Percentiles rank a stretch among this genome's conserved stretches.
Evolutionary conservation across 768 basidiomycete genomes (phyloP).

Genomic region (Boletus bicolor): DNA sequence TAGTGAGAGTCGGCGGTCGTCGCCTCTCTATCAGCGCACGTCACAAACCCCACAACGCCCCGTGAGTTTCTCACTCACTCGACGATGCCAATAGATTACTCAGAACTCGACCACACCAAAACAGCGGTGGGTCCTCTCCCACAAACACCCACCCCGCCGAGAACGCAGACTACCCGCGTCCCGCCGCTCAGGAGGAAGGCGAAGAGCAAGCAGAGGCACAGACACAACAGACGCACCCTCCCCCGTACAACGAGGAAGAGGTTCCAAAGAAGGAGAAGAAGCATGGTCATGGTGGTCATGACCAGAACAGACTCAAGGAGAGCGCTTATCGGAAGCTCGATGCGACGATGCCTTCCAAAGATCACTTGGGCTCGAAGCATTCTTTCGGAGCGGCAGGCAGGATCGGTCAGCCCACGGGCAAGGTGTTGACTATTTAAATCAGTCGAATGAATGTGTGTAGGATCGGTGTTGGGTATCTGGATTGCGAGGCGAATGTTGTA

Average conservation of each 20-base stretch:
- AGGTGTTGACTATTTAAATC: slow-evolving; percentile 33
- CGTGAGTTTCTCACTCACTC: slow-evolving; percentile 23
- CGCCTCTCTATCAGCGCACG: slow-evolving; percentile 45
- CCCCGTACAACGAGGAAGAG: slow-evolving; percentile 46
- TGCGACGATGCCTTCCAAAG: slow-evolving; percentile 47
- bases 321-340: slow-evolving; percentile 46
- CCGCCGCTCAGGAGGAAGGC: slow-evolving; percentile 38
- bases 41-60: slow-evolving; percentile 33
- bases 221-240: slow-evolving; percentile 19
- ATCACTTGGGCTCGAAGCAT: slow-evolving; percentile 32
- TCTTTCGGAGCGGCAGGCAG: slow-evolving; percentile 45
- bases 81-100: background rate
- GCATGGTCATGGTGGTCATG: slow-evolving; percentile 34
- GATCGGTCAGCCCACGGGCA: slow-evolving; percentile 59
- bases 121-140: background rate
- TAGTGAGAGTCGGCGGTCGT: slow-evolving; percentile 48
- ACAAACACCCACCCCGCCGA: slow-evolving; percentile 20
- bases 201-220: slow-evolving; percentile 20
- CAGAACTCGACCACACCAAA: background rate
- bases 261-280: slow-evolving; percentile 49
- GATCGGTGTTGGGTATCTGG: background rate
- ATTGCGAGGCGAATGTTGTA: slow-evolving; percentile 3
- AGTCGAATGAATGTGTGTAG: background rate
- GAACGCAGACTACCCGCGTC: slow-evolving; percentile 51
- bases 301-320: slow-evolving; percentile 47